These are phyloP conservation scores for Cladosporium sp. DNA, from an alignment of 2,329 filamentous ascomycete species.

Conservation along the genomic window DNA sequence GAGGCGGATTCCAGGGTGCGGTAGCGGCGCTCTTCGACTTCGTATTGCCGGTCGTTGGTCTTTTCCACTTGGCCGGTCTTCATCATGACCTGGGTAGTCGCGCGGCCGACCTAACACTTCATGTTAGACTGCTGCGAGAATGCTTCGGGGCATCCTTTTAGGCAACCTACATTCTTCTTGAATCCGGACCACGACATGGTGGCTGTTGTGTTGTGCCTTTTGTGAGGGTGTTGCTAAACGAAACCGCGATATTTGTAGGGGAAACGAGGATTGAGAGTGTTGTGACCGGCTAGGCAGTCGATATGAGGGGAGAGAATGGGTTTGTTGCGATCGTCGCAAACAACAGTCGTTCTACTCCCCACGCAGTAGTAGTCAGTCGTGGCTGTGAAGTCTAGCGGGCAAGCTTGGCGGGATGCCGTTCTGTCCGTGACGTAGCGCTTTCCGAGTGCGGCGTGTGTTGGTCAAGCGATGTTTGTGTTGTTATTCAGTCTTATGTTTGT, in stretches of 20 bases:
- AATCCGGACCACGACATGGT: conserved; percentile 62
- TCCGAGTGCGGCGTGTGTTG: conserved; percentile 3
- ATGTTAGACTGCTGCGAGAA: conserved; percentile 65
- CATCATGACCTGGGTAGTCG: conserved; percentile 99
- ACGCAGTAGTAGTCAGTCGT: conserved; percentile 4
- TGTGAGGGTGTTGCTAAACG: neutral
- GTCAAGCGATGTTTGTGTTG: neutral
- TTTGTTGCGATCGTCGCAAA: conserved; percentile 15
- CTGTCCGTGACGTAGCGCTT: conserved; percentile 10
- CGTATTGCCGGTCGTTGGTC: conserved; percentile 97
- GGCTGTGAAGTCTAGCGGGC: conserved; percentile 15
- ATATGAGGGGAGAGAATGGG: neutral
- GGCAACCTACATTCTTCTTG: conserved; percentile 37
- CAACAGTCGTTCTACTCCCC: neutral
- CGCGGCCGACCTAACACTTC: conserved; percentile 89
- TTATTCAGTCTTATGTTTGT: neutral
- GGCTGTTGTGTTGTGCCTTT: conserved; percentile 29
- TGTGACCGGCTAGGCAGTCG: conserved; percentile 7
- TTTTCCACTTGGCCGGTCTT: conserved; percentile 99
- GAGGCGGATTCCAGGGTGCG: conserved; percentile 96
- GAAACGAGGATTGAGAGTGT: neutral
- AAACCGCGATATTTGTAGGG: conserved; percentile 1
- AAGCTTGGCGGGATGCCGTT: conserved; percentile 10
- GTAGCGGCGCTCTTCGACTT: conserved; percentile 90
- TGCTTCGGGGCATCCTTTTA: conserved; percentile 36